Base-by-base conservation (phyloP, 441 rosid species). In the Geranium incanum region DNA sequence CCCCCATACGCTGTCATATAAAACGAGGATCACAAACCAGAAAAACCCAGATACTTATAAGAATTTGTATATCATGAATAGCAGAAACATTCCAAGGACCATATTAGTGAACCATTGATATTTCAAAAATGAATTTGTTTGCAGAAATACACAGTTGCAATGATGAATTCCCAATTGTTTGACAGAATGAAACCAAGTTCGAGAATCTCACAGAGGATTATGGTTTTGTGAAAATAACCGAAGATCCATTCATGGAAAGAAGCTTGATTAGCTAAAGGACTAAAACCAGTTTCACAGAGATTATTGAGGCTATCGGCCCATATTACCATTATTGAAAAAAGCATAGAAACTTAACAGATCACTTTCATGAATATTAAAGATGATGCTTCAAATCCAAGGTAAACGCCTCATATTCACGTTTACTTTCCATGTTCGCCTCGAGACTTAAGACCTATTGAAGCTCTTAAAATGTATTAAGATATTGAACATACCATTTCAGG, bases 401-500 rank as follows among this genome's bases (percentile, higher is more conserved):
- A 16, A 57, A 16, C 8, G 6, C 19, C 63, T 16, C 63, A 57
- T 57, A 8, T 19, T 15, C 6, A 5, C 7, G 23, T 5, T 57
- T n/a, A 57, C 63, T 57, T 57, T 57, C 18, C 28, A 57, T 9
- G 1, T 6, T 19, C 16, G 28, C 23, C 11, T 7, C 28, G 6
- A 57, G 63, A 57, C 63, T 23, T 57, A 18, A 57, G 63, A 57
- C 63, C 63, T 57, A 57, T 16, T 16, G 28, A 57, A 19, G 18
- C 28, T n/a, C 63, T 57, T 57, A 16, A 6, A 16, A 57, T 15
- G 33, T 28, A 28, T 28, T 28, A 28, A 36, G 48, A 70, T 38
- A 23, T 3, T 60, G 65, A 37, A 63, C 81, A 59, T 85, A 91
- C 97, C 93, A 72, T 73, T 43, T 88, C 90, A 18, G 85, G 59